Evolutionary conservation across 768 basidiomycete genomes (phyloP).

Genomic region (Mycena venus): DNA sequence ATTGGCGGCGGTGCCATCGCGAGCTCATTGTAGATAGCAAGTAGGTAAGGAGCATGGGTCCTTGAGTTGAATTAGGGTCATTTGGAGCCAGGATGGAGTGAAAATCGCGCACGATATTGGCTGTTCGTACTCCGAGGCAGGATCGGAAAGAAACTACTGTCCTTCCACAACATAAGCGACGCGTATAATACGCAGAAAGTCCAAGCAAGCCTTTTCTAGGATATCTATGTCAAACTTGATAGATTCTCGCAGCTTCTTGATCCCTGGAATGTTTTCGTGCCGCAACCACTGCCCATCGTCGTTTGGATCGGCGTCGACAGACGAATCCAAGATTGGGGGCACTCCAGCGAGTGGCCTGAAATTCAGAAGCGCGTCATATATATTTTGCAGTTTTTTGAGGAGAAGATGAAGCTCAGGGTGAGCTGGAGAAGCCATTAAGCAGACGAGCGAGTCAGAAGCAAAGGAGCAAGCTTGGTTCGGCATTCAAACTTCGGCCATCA

Average conservation of each 20-base stretch:
- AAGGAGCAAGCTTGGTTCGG: too few species aligned
- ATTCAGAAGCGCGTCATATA: conserved; percentile 53
- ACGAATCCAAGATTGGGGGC: conserved; percentile 63
- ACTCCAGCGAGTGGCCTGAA: conserved; percentile 52
- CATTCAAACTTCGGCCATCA: too few species aligned
- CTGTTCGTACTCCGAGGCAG: conserved; percentile 58
- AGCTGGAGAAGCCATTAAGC: conserved; percentile 1
- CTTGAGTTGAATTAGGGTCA: neutral
- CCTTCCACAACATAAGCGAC: conserved; percentile 18
- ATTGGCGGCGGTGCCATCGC: conserved; percentile 70
- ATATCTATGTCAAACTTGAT: conserved; percentile 61
- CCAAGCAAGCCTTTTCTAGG: conserved; percentile 55
- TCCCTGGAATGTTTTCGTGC: conserved; percentile 50
- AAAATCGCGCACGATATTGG: conserved; percentile 56
- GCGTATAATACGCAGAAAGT: conserved; percentile 21
- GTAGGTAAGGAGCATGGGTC: conserved; percentile 85
- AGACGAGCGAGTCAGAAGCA: neutral
- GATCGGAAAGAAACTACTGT: conserved; percentile 76
- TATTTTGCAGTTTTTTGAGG: conserved; percentile 29
- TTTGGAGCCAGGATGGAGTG: too few species aligned
- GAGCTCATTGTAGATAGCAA: conserved; percentile 88
- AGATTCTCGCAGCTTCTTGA: conserved; percentile 60
- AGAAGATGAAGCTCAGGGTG: conserved; percentile 30
- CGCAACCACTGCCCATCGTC: conserved; percentile 50
- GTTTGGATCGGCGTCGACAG: conserved; percentile 42